Base-by-base conservation (phyloP, 352 stramenopile genomes). In the Pythium guiyangense region DNA sequence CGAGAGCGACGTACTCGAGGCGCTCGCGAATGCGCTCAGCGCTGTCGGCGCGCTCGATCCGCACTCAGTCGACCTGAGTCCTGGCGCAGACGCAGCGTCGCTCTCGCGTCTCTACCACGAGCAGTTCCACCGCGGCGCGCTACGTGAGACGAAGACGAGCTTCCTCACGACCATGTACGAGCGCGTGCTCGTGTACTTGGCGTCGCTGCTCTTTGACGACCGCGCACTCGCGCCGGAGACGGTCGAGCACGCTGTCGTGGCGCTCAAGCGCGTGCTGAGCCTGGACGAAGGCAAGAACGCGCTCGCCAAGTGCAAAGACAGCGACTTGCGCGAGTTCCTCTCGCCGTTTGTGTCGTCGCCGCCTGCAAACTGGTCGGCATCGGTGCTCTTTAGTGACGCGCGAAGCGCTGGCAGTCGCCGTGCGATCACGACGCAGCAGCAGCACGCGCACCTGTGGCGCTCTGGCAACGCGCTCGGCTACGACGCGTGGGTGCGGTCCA, bases 201-300 rank as follows among this genome's bases (percentile, higher is more conserved):
- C 74, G 35, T 86, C 80, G n/a, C 20, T 91, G 22, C 44, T 93
- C 42, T 90, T 91, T 37, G 81, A 90, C 49, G 64, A 62, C 37
- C 55, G 50, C 49, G 60, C 49, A 35, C 52, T 68, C 43, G 46
- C 62, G 9, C 55, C 78, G 1, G 58, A 69, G 25, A 61, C 85
- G 3, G 59, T 92, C 4, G 58, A 78, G 29, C 60, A 84, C 57
- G 54, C 69, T 1, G 39, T 88, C 9, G 69, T 63, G 8, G 71
- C 80, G 27, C 44, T 91, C 43, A 88, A 82, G 50, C 63, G 40
- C 18, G 53, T 93, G 11, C 57, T 91, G 20, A 62, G 50, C 26
- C 39, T 84, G 3, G 64, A 79, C 0, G 70, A 77, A 31, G 75
- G 67, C n/a, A 44, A 57, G 1, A 59, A 54, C 29, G 69, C 64